Conservation (phyloP, 768 basidiomycete genomes). For the Podaxis rugospora region DNA sequence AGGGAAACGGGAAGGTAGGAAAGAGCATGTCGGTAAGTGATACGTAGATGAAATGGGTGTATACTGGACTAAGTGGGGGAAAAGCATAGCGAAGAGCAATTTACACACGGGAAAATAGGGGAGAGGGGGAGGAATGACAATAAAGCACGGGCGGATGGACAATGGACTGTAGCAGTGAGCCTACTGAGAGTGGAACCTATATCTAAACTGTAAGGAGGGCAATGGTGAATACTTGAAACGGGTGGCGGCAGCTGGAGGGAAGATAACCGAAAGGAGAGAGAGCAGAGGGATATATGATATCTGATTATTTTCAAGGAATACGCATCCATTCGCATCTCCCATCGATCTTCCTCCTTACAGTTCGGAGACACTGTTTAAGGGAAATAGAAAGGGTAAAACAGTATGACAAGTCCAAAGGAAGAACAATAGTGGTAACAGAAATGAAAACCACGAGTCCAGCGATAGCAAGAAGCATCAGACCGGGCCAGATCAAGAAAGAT, state of each 20-base stretch:
- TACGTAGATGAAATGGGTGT: neutral
- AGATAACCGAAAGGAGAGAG: neutral
- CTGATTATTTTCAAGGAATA: neutral
- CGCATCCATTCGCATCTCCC: neutral
- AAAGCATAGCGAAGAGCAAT: neutral
- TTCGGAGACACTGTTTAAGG: conserved; percentile 3
- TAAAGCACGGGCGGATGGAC: neutral
- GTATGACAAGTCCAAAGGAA: neutral
- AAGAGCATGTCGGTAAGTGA: too few relatives aligned
- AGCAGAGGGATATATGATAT: neutral
- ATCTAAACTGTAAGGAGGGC: neutral
- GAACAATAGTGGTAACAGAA: neutral
- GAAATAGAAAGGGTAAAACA: neutral
- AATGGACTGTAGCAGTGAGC: neutral
- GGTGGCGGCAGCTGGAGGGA: neutral
- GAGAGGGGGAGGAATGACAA: neutral
- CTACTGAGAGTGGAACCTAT: neutral
- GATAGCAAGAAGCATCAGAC: neutral
- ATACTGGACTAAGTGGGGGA: neutral
- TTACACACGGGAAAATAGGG: neutral
- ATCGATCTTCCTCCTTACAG: conserved; percentile 4
- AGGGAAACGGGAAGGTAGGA: neutral
- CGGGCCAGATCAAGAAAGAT: neutral
- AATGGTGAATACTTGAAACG: neutral
- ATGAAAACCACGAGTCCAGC: neutral